phyloP scores from a whole-genome alignment of 768 basidiomycete genomes.

The Leccinum variicolor region DNA sequence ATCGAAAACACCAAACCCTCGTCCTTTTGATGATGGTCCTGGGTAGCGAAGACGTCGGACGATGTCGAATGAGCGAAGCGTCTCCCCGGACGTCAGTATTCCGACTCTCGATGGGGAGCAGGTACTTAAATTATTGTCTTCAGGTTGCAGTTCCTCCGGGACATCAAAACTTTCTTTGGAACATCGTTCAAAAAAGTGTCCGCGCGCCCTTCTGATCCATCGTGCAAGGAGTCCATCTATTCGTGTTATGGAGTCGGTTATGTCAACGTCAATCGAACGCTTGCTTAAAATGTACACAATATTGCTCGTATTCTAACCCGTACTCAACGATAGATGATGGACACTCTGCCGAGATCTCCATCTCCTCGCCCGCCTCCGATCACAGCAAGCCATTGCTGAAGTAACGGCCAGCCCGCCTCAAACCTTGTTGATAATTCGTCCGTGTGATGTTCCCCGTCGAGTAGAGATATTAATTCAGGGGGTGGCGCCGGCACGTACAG shows the following conservation, averaged over 20 bases:
- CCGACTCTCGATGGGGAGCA: neutral
- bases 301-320: neutral
- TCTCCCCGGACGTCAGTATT: slow-evolving; percentile 75
- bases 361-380: slow-evolving; percentile 61
- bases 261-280: slow-evolving; percentile 78
- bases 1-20: slow-evolving; percentile 82
- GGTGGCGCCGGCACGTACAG: slow-evolving; percentile 36
- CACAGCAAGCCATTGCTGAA: slow-evolving; percentile 67
- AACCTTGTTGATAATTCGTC: slow-evolving; percentile 87
- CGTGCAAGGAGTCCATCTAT: slow-evolving; percentile 64
- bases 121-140: slow-evolving; percentile 4
- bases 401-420: slow-evolving; percentile 76
- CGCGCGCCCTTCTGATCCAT: slow-evolving; percentile 48
- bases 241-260: slow-evolving; percentile 94
- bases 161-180: slow-evolving; percentile 79
- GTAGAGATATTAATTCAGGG: slow-evolving; percentile 49
- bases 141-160: slow-evolving; percentile 90
- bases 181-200: slow-evolving; percentile 89
- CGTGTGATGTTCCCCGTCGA: slow-evolving; percentile 90
- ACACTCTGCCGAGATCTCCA: slow-evolving; percentile 69
- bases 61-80: slow-evolving; percentile 81
- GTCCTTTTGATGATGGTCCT: slow-evolving; percentile 89
- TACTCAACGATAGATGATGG: slow-evolving; percentile 73
- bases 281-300: slow-evolving; percentile 44
- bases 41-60: slow-evolving; percentile 96